These are phyloP conservation scores for Begonia peltatifolia DNA, from an alignment of 306 rosid species.

Conservation along the genomic window DNA sequence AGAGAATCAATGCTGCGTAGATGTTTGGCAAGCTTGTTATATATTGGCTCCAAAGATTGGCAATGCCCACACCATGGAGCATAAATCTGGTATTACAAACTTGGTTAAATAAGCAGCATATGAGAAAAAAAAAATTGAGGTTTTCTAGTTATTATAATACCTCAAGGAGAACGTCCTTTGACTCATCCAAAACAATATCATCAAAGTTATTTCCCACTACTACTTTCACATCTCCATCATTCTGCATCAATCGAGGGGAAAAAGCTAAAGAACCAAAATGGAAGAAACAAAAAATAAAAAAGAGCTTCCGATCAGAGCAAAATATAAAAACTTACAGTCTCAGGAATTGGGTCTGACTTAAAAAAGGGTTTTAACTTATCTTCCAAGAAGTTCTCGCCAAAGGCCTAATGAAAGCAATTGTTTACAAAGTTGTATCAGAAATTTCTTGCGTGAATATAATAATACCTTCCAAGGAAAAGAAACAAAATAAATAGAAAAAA, in stretches of 20 bases:
- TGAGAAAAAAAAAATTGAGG: background rate
- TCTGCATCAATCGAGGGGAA: slow-evolving; percentile 25
- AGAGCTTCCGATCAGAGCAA: too few relatives aligned
- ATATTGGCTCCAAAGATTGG: slow-evolving; percentile 82
- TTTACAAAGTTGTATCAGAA: background rate
- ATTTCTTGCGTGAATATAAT: background rate
- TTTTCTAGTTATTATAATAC: slow-evolving; percentile 11
- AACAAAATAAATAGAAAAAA: too few relatives aligned
- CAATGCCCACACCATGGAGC: slow-evolving; percentile 99
- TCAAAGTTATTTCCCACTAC: slow-evolving; percentile 89
- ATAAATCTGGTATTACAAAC: slow-evolving; percentile 46
- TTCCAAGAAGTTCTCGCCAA: slow-evolving; percentile 75
- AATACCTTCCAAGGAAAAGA: slow-evolving; percentile 1
- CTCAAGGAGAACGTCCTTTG: slow-evolving; percentile 98
- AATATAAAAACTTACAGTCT: slow-evolving; percentile 37
- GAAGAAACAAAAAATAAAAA: too few relatives aligned
- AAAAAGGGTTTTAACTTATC: slow-evolving; percentile 87
- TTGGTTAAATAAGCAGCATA: slow-evolving; percentile 10
- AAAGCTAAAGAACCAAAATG: slow-evolving; percentile 1
- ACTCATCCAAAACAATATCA: slow-evolving; percentile 86
- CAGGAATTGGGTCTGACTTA: slow-evolving; percentile 90
- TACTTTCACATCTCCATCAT: slow-evolving; percentile 77
- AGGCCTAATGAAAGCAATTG: slow-evolving; percentile 28
- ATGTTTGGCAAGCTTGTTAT: slow-evolving; percentile 85
- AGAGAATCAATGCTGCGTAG: slow-evolving; percentile 61